A percentile compares a stretch with the other conserved stretches of the same genome.
These are phyloP conservation scores for Agapanthus africanus DNA, from an alignment of 106 monocot species.

Conservation along the genomic window DNA sequence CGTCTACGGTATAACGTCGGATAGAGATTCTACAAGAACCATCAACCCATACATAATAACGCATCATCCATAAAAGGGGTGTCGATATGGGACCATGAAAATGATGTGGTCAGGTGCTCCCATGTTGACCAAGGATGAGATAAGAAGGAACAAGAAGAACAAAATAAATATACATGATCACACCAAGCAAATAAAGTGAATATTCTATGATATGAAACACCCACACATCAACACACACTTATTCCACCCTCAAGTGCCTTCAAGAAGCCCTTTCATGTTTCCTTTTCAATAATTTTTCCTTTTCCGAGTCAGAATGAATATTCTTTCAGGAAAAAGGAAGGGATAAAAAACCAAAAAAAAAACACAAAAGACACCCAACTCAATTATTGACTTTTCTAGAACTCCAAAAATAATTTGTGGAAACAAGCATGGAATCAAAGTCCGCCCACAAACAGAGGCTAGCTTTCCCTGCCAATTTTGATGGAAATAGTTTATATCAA, in stretches of 20 bases:
- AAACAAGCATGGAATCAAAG: neutral
- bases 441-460: neutral
- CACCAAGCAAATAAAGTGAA: conserved; percentile 17
- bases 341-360: neutral
- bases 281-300: conserved; percentile 8
- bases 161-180: conserved; percentile 1
- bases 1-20: too few relatives aligned
- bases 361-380: too few relatives aligned
- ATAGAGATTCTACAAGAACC: too few relatives aligned
- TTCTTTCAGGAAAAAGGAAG: neutral
- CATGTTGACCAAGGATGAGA: conserved; percentile 14
- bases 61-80: neutral
- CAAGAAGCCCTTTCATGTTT: neutral
- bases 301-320: neutral
- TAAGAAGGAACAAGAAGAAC: conserved; percentile 21
- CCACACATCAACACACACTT: conserved; percentile 9
- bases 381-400: neutral
- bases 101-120: conserved; percentile 1
- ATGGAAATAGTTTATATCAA: neutral
- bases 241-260: neutral
- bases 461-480: neutral
- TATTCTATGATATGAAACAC: conserved; percentile 23
- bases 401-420: conserved; percentile 1
- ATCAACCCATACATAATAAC: too few relatives aligned
- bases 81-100: neutral